Percentiles rank a stretch among this genome's conserved stretches.
These are phyloP conservation scores for Polyporus arcularius DNA, from an alignment of 768 basidiomycete species.

Conservation along the genomic window DNA sequence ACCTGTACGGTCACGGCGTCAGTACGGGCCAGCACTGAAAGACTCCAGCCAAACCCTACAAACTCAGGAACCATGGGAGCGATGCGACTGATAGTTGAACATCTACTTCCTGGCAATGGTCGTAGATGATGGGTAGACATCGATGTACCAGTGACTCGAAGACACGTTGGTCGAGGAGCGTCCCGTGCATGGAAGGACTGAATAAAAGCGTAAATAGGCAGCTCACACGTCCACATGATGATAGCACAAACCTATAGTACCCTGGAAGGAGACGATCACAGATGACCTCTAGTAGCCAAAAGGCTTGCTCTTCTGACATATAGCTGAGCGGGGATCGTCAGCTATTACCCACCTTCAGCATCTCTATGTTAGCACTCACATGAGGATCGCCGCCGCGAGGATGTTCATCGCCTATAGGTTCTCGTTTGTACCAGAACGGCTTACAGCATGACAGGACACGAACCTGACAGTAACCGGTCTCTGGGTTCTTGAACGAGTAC, in stretches of 20 bases:
- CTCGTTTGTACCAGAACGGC: background rate
- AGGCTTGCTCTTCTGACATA: conserved; percentile 98
- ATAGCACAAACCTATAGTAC: conserved; percentile 79
- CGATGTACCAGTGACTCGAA: conserved; percentile 92
- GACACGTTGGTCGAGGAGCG: conserved; percentile 96
- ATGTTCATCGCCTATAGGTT: conserved; percentile 89
- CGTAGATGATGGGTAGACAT: conserved; percentile 90
- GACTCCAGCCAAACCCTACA: conserved; percentile 57
- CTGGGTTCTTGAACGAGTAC: conserved; percentile 94
- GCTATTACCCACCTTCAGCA: background rate
- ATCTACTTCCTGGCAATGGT: conserved; percentile 88
- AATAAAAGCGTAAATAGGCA: background rate
- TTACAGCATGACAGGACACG: conserved; percentile 13
- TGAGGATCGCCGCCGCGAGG: conserved; percentile 90
- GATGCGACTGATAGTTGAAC: conserved; percentile 97
- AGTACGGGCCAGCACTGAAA: conserved; percentile 2
- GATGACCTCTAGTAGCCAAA: conserved; percentile 94
- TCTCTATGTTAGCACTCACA: conserved; percentile 47
- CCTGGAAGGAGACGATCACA: conserved; percentile 95
- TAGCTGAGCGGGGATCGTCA: conserved; percentile 57
- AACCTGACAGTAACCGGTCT: conserved; percentile 93
- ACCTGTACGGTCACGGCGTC: conserved; percentile 43
- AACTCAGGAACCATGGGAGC: conserved; percentile 95
- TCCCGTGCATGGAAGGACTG: conserved; percentile 98
- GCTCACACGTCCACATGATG: background rate